Evolutionary conservation across 2,329 filamentous ascomycete genomes (phyloP), one percentile per base, ranked within the genome.

Genomic region (Fusarium bactridioides): DNA sequence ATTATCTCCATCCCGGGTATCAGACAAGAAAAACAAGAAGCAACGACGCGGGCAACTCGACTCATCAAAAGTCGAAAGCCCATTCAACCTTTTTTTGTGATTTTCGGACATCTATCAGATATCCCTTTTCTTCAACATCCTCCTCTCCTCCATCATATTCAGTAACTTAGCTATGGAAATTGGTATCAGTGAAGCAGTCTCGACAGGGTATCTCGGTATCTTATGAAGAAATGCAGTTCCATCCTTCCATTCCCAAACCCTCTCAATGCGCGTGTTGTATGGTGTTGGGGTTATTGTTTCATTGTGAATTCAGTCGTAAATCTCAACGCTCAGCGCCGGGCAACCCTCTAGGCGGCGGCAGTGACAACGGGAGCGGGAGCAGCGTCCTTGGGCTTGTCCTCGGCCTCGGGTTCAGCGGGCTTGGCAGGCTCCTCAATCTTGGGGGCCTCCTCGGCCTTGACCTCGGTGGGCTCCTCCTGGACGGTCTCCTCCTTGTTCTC

Each of bases 361-460:
- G 85, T 84, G 76, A 88, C 85, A 69, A 80, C 83, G 31, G 86
- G 85, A 61, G 85, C 80, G 61, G 84, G 76, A 53, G 82, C 75
- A 23, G 80, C 82, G 61, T 81, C 79, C 77, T 83, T 81, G 31
- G 83, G 80, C 81, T 84, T 84, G 73, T 79, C 80, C 77, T 82
- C 79, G 27, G 82, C 74, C 79, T 84, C 83, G 15, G 78, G 67
- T 60, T 78, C 74, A 33, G 71, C 67, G 35, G 82, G 77, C 80
- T 83, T 82, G 71, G 72, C 50, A 76, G 86, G 84, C 84, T 90
- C 89, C 86, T 89, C 89, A 81, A 87, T 85, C 75, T 90, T 85
- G 21, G 70, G 61, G 40, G 67, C 27, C 43, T 73, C 67, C 35
- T 74, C 70, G 29, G 82, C 73, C 79, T 84, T 83, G 43, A 76